A percentile compares a stretch with the other conserved stretches of the same genome.
These are phyloP conservation scores for Aspergillus texensis DNA, from an alignment of 2,329 filamentous ascomycete genomes.

Conservation along the genomic window DNA sequence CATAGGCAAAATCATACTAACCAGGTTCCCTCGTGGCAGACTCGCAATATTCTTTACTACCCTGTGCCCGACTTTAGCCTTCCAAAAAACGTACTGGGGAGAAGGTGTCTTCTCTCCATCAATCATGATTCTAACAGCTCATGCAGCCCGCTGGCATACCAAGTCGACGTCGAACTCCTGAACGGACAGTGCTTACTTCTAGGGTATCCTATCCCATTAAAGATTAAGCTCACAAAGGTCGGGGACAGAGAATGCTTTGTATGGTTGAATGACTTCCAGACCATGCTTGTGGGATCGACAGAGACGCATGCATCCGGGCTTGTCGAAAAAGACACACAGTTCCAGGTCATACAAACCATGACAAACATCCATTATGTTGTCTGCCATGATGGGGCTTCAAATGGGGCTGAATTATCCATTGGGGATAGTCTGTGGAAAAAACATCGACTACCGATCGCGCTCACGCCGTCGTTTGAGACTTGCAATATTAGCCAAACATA, in stretches of 20 bases:
- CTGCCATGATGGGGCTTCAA: neutral
- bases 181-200: conserved; percentile 20
- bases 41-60: neutral
- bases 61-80: neutral
- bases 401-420: neutral
- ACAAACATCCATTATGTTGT: conserved; percentile 10
- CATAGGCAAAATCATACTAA: neutral
- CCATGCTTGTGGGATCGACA: conserved; percentile 24
- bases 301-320: conserved; percentile 13
- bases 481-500: conserved; percentile 1
- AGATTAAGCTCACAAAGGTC: conserved; percentile 14
- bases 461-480: neutral
- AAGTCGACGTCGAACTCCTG: conserved; percentile 13
- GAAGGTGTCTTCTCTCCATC: neutral
- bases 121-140: neutral
- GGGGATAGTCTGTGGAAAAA: neutral
- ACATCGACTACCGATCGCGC: neutral
- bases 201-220: conserved; percentile 15
- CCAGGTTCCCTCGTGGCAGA: neutral
- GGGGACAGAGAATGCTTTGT: neutral
- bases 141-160: neutral
- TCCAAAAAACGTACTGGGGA: neutral
- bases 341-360: conserved; percentile 22
- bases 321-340: conserved; percentile 8
- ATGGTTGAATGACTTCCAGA: conserved; percentile 20